phyloP scores from a whole-genome alignment of 2,329 filamentous ascomycete genomes.

The Trichoderma asperellum region DNA sequence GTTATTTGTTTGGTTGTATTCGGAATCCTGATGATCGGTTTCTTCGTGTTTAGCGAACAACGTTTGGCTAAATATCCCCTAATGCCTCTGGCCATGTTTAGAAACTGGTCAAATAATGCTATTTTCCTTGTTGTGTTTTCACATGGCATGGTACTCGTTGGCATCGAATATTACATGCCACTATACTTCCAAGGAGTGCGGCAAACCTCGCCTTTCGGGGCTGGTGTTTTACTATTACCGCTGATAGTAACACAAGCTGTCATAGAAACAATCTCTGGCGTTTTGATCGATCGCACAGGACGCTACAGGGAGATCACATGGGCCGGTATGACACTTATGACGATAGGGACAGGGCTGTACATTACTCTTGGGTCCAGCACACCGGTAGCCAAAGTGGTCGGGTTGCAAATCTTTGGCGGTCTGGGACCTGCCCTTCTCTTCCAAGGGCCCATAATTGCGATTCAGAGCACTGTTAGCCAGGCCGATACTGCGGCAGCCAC shows the following conservation, averaged over 20 bases:
- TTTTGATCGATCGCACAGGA: background rate
- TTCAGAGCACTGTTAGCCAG: constrained; percentile 57
- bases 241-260: background rate
- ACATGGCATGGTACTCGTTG: background rate
- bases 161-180: background rate
- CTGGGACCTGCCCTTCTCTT: background rate
- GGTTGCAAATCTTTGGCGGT: background rate
- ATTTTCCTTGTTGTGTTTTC: background rate
- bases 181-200: background rate
- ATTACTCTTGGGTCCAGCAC: background rate
- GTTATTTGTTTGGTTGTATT: background rate
- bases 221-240: background rate
- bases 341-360: background rate
- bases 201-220: background rate
- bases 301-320: background rate
- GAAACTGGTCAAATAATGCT: background rate
- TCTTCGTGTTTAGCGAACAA: background rate
- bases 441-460: background rate
- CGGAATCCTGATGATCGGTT: background rate
- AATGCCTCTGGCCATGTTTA: background rate
- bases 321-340: background rate
- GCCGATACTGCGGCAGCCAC: constrained; percentile 65
- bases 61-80: background rate
- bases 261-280: background rate
- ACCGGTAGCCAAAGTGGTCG: background rate